Evolutionary conservation across 2,329 filamentous ascomycete genomes (phyloP).

Genomic region (Cercospora citrullina): DNA sequence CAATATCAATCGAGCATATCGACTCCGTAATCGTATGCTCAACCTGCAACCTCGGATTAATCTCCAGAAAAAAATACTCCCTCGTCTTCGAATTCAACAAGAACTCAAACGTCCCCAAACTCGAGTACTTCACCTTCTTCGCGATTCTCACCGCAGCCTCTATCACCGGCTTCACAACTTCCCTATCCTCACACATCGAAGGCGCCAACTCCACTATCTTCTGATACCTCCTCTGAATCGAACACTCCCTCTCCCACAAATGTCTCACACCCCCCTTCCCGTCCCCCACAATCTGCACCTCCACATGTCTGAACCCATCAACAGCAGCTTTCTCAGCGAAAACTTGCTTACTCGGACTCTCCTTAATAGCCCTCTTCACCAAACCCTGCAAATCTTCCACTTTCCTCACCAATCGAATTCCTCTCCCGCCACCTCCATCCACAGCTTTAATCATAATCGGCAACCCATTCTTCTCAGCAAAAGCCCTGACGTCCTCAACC

Average conservation of each 20-base stretch:
- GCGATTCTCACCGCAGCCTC: slow-evolving; percentile 57
- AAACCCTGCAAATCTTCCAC: slow-evolving; percentile 49
- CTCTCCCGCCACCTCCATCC: slow-evolving; percentile 62
- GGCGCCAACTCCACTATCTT: slow-evolving; percentile 63
- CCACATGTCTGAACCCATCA: slow-evolving; percentile 61
- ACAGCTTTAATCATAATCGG: slow-evolving; percentile 66
- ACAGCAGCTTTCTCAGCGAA: slow-evolving; percentile 65
- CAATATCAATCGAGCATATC: slow-evolving; percentile 56
- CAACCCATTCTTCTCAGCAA: slow-evolving; percentile 59
- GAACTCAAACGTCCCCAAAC: slow-evolving; percentile 66
- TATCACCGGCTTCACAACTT: slow-evolving; percentile 52
- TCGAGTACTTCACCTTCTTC: slow-evolving; percentile 54
- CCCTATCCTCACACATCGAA: slow-evolving; percentile 50
- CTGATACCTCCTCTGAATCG: slow-evolving; percentile 61
- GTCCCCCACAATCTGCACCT: slow-evolving; percentile 62
- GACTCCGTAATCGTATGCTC: slow-evolving; percentile 63
- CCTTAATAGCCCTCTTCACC: slow-evolving; percentile 55
- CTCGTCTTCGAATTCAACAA: slow-evolving; percentile 53
- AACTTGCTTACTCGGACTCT: slow-evolving; percentile 59
- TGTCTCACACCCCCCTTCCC: slow-evolving; percentile 54
- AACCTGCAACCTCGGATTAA: slow-evolving; percentile 62
- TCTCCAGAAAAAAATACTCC: slow-evolving; percentile 61
- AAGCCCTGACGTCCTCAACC: slow-evolving; percentile 49
- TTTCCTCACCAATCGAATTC: slow-evolving; percentile 56
- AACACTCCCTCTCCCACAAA: slow-evolving; percentile 63